Percentiles rank a stretch among this genome's conserved stretches.
These are phyloP conservation scores for Camelina sativa DNA, from an alignment of 345 rosid genomes.

Conservation along the genomic window DNA sequence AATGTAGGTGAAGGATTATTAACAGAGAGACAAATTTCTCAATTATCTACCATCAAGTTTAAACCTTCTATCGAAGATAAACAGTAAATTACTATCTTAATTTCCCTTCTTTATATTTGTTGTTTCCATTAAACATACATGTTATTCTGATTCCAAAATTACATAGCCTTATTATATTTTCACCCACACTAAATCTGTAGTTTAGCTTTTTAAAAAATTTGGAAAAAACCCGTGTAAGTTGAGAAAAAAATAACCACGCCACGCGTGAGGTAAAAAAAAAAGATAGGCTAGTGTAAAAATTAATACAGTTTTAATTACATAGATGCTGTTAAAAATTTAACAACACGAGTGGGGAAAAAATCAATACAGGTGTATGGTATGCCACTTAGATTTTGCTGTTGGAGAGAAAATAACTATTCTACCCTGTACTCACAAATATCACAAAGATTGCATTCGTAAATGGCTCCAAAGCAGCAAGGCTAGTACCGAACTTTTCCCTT, in stretches of 20 bases:
- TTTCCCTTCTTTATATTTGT: background rate
- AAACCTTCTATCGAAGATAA: slow-evolving; percentile 31
- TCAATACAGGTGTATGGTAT: slow-evolving; percentile 20
- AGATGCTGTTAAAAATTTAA: background rate
- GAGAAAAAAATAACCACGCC: background rate
- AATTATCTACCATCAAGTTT: slow-evolving; percentile 26
- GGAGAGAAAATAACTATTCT: slow-evolving; percentile 11
- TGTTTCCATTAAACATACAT: background rate
- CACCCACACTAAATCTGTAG: background rate
- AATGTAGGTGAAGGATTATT: slow-evolving; percentile 21
- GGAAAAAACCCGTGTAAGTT: too few species aligned
- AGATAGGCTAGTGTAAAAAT: too few species aligned
- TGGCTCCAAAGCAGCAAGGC: slow-evolving; percentile 27
- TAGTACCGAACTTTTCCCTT: background rate
- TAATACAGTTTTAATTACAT: background rate
- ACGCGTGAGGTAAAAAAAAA: too few species aligned
- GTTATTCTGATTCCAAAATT: background rate
- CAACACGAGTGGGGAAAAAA: background rate
- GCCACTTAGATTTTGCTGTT: slow-evolving; percentile 8
- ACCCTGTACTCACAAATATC: slow-evolving; percentile 41
- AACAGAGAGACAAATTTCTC: slow-evolving; percentile 14
- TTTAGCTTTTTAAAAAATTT: background rate
- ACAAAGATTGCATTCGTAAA: slow-evolving; percentile 29
- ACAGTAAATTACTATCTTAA: slow-evolving; percentile 17
- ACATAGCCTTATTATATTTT: background rate